phyloP scores from a whole-genome alignment of 345 rosid species.

The Iberis pinnata region DNA sequence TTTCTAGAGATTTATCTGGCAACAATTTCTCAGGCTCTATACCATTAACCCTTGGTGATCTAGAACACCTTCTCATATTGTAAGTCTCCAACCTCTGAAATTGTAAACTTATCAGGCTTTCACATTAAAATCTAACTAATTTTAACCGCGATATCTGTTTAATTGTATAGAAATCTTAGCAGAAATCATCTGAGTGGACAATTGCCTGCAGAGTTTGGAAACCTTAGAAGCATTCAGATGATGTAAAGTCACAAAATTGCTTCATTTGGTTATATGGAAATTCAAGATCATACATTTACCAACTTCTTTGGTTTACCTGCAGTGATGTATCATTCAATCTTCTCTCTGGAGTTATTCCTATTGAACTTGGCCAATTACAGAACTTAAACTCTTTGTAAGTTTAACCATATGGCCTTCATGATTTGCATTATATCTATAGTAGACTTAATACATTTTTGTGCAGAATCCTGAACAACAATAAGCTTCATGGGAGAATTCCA shows the following conservation, averaged over 20 bases:
- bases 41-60: conserved; percentile 72
- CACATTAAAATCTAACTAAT: not conserved
- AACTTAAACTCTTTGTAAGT: conserved; percentile 72
- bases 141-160: not conserved
- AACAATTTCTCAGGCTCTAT: conserved; percentile 68
- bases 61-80: conserved; percentile 92
- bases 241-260: conserved; percentile 36
- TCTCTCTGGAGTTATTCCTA: conserved; percentile 61
- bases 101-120: not conserved
- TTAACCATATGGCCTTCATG: not conserved
- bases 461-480: conserved; percentile 74
- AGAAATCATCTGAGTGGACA: conserved; percentile 53
- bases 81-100: conserved; percentile 25
- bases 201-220: conserved; percentile 74
- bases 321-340: conserved; percentile 81
- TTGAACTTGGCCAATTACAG: conserved; percentile 76
- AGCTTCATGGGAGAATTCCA: conserved; percentile 72
- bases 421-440: not conserved
- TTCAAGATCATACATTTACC: not conserved
- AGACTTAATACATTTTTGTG: too few relatives aligned
- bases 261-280: not conserved
- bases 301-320: not conserved
- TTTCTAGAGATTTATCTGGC: conserved; percentile 71
- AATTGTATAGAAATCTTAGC: conserved; percentile 53
- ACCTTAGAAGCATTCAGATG: conserved; percentile 66